Percentiles rank a stretch among this genome's conserved stretches.
Evolutionary conservation across 2,329 filamentous ascomycete genomes (phyloP).

Genomic region (Elsinoe fawcettii): DNA sequence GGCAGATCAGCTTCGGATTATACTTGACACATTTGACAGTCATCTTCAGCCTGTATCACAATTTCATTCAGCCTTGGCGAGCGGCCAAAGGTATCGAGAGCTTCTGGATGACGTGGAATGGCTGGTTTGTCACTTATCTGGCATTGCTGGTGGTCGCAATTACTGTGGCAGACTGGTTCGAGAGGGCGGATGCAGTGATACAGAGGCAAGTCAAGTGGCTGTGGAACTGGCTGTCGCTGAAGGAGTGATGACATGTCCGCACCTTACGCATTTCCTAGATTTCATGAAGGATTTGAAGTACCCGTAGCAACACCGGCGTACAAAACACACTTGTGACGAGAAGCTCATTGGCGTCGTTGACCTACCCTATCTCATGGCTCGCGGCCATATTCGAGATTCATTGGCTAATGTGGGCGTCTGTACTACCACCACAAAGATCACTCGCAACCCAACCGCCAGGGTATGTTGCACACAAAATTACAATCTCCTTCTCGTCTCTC

Average conservation of each 20-base stretch:
- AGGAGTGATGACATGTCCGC: background rate
- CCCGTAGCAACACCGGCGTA: too few species aligned
- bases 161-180: background rate
- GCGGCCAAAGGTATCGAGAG: background rate
- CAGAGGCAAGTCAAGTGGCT: background rate
- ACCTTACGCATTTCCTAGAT: too few species aligned
- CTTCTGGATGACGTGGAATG: background rate
- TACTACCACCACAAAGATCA: too few species aligned
- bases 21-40: constrained; percentile 56
- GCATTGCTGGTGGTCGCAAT: background rate
- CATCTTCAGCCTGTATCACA: background rate
- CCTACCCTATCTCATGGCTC: too few species aligned
- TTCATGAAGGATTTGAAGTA: too few species aligned
- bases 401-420: too few species aligned
- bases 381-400: too few species aligned
- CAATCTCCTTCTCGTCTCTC: too few species aligned
- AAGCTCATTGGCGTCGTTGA: too few species aligned
- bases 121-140: background rate
- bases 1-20: constrained; percentile 53
- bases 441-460: too few species aligned
- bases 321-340: too few species aligned
- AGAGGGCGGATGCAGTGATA: background rate
- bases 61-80: background rate
- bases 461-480: too few species aligned
- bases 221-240: background rate